Percentiles rank a stretch among this genome's conserved stretches.
phyloP scores from a whole-genome alignment of 257 asterid species.

The Cruciata laevipes region DNA sequence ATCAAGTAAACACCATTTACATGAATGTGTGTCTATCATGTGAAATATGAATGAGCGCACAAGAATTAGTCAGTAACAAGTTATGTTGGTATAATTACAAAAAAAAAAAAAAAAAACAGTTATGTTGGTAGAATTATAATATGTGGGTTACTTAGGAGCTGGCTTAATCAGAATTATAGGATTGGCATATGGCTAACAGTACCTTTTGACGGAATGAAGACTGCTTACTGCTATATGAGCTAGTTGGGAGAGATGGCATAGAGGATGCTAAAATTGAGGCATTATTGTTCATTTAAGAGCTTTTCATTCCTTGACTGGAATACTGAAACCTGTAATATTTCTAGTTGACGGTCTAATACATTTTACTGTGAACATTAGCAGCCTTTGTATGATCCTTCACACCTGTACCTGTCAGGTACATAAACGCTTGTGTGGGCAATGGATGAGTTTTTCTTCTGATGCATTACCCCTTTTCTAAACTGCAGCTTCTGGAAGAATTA shows the following conservation, averaged over 20 bases:
- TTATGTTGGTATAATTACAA: too few species aligned
- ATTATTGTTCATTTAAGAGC: background rate
- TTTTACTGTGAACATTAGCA: too few species aligned
- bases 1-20: background rate
- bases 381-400: background rate
- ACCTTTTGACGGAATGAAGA: background rate
- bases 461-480: slow-evolving; percentile 7
- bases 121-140: background rate
- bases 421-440: background rate
- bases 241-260: background rate
- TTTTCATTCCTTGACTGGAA: background rate
- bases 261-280: background rate
- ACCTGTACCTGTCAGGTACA: background rate
- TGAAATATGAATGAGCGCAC: background rate
- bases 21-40: background rate
- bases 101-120: too few species aligned
- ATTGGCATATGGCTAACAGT: background rate
- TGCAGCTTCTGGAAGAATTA: slow-evolving; percentile 84
- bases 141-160: background rate
- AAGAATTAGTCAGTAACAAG: background rate
- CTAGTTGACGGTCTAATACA: too few species aligned
- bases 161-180: background rate
- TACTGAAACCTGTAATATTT: background rate
- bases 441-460: background rate
- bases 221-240: background rate